phyloP scores from a whole-genome alignment of 192 early-diverging fungal genomes.

The Kickxella alabastrina region DNA sequence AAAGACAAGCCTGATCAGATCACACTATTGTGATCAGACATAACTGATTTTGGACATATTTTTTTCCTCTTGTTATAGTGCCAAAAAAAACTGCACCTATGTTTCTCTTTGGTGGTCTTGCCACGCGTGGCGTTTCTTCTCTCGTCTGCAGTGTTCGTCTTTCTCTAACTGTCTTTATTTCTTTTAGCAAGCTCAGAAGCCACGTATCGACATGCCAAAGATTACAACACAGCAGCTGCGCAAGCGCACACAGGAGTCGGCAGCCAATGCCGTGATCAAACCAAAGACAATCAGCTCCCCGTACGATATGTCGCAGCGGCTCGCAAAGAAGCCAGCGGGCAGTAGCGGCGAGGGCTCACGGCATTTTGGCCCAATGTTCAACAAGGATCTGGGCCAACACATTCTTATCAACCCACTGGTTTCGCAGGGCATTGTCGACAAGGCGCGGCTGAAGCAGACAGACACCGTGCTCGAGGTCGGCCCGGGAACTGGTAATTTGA shows the following conservation, averaged over 20 bases:
- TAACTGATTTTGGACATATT: not conserved
- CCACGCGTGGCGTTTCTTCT: not conserved
- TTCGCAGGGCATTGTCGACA: conserved; percentile 94
- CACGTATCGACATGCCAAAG: too few relatives aligned
- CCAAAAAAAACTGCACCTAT: not conserved
- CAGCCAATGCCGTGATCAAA: conserved; percentile 32
- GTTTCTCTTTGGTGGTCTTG: not conserved
- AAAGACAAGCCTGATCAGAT: not conserved
- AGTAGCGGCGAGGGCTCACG: conserved; percentile 20
- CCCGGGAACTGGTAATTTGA: conserved; percentile 98
- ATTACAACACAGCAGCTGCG: conserved; percentile 51
- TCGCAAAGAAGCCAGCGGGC: conserved; percentile 3
- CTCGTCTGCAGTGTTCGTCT: not conserved
- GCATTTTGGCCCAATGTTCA: conserved; percentile 85
- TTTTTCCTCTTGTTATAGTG: not conserved
- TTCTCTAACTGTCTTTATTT: too few relatives aligned
- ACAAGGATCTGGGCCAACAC: conserved; percentile 97
- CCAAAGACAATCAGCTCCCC: conserved; percentile 44
- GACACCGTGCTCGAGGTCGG: conserved; percentile 91
- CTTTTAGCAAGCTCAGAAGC: too few relatives aligned
- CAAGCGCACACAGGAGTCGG: conserved; percentile 48
- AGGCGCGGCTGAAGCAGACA: conserved; percentile 67
- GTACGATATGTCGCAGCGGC: conserved; percentile 24
- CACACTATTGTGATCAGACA: not conserved
- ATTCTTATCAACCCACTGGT: conserved; percentile 98